phyloP scores from a whole-genome alignment of 177 flowering plant genomes.

The Vitis hybrid region DNA sequence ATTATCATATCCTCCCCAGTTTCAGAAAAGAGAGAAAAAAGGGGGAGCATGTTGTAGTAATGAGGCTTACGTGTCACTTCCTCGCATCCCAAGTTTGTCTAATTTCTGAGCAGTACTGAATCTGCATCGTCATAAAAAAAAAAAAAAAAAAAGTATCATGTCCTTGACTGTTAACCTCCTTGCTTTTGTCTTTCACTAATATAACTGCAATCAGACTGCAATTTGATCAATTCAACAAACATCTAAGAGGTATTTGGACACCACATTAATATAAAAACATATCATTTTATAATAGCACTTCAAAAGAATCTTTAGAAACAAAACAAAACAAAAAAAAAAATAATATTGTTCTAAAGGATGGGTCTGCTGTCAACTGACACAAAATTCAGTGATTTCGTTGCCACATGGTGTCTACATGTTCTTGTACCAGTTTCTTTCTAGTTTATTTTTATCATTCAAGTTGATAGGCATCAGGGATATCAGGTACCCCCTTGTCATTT shows the following conservation, averaged over 20 bases:
- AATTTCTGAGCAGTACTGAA: constrained; percentile 96
- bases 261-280: no score
- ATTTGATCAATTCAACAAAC: no score
- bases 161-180: background rate
- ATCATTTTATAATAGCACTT: no score
- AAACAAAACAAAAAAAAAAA: no score
- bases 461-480: background rate
- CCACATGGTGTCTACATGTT: background rate
- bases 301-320: no score
- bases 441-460: background rate
- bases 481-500: background rate
- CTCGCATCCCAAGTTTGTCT: constrained; percentile 99
- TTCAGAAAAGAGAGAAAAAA: background rate
- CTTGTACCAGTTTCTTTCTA: background rate
- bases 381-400: background rate
- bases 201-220: no score
- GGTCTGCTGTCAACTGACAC: background rate
- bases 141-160: no score
- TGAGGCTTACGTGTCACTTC: constrained; percentile 93
- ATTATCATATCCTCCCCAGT: constrained; percentile 7
- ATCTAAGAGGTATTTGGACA: no score
- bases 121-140: constrained; percentile 46
- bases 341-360: background rate
- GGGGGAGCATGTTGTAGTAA: background rate
- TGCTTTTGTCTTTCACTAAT: background rate